A percentile compares a stretch with the other conserved stretches of the same genome.
Evolutionary conservation across 106 monocot species (phyloP).

Genomic region (Allium fistulosum): DNA sequence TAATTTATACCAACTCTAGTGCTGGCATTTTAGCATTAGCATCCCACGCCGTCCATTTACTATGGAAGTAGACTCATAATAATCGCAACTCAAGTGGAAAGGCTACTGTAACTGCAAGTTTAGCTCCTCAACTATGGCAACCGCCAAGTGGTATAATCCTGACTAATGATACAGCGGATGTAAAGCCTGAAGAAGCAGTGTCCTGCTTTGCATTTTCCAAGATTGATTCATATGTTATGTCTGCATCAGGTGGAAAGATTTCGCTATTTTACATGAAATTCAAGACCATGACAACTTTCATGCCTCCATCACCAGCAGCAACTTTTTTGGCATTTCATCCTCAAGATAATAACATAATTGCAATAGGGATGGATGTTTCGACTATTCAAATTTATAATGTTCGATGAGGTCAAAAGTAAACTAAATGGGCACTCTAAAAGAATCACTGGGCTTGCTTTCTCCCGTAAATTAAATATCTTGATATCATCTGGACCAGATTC

Average conservation of each 20-base stretch:
- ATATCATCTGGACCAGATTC: slow-evolving; percentile 93
- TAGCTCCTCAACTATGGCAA: slow-evolving; percentile 37
- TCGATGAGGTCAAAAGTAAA: slow-evolving; percentile 80
- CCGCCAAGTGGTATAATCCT: slow-evolving; percentile 36
- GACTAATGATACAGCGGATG: slow-evolving; percentile 31
- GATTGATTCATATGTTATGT: slow-evolving; percentile 30
- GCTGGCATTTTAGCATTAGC: slow-evolving; percentile 63
- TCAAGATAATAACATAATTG: slow-evolving; percentile 95
- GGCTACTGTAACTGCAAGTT: slow-evolving; percentile 17
- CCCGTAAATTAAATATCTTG: slow-evolving; percentile 55
- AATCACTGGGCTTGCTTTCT: slow-evolving; percentile 93
- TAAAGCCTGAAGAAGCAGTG: slow-evolving; percentile 29
- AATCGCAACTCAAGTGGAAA: slow-evolving; percentile 62
- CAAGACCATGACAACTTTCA: slow-evolving; percentile 91
- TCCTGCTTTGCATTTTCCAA: slow-evolving; percentile 29
- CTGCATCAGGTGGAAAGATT: slow-evolving; percentile 31
- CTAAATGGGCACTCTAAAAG: slow-evolving; percentile 76
- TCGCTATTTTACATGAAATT: slow-evolving; percentile 30
- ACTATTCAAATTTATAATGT: slow-evolving; percentile 94
- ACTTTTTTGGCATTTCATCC: slow-evolving; percentile 96
- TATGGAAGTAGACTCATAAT: slow-evolving; percentile 80
- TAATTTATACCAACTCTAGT: slow-evolving; percentile 78
- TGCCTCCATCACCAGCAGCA: slow-evolving; percentile 89
- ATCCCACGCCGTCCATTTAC: slow-evolving; percentile 67
- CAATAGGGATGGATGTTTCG: slow-evolving; percentile 91